Evolutionary conservation across 2,329 filamentous ascomycete species (phyloP).

Genomic region (Huntiella savannae): DNA sequence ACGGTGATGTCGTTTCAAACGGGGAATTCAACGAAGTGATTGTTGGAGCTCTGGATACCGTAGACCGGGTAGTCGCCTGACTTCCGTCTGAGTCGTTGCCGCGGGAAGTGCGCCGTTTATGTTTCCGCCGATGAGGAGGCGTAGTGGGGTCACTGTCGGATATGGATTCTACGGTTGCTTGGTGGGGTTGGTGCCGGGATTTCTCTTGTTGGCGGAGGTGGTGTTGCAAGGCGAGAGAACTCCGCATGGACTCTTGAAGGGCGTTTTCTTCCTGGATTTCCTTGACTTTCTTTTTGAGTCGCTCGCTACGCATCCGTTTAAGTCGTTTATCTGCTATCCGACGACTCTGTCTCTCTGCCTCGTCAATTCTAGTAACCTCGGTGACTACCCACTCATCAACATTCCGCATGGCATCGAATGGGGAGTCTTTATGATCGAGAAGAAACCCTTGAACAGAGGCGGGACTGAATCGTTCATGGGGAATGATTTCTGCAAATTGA

Average conservation of each 20-base stretch:
- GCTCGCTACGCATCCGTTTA: background rate
- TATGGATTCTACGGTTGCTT: slow-evolving; percentile 1
- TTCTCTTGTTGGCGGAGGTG: background rate
- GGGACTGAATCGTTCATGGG: slow-evolving; percentile 32
- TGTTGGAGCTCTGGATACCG: no score
- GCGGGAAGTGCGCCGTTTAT: no score
- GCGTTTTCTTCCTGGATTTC: slow-evolving; percentile 4
- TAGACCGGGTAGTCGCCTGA: no score
- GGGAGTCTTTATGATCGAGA: slow-evolving; percentile 41
- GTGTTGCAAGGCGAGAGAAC: background rate
- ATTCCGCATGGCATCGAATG: slow-evolving; percentile 32
- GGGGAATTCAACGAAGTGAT: background rate
- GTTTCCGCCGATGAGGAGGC: background rate
- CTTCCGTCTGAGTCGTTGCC: no score
- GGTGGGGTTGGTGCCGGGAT: background rate
- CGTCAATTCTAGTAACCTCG: slow-evolving; percentile 5
- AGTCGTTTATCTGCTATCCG: background rate
- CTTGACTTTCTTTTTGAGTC: slow-evolving; percentile 1
- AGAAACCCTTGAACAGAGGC: slow-evolving; percentile 48
- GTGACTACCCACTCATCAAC: slow-evolving; percentile 15
- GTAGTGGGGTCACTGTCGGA: background rate
- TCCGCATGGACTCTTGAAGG: slow-evolving; percentile 8
- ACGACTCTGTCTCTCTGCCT: background rate
- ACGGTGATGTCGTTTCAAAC: background rate
- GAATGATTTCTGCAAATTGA: slow-evolving; percentile 34